A percentile compares a stretch with the other conserved stretches of the same genome.
Evolutionary conservation across 441 rosid genomes (phyloP).

Genomic region (Syzygium syzygioides): DNA sequence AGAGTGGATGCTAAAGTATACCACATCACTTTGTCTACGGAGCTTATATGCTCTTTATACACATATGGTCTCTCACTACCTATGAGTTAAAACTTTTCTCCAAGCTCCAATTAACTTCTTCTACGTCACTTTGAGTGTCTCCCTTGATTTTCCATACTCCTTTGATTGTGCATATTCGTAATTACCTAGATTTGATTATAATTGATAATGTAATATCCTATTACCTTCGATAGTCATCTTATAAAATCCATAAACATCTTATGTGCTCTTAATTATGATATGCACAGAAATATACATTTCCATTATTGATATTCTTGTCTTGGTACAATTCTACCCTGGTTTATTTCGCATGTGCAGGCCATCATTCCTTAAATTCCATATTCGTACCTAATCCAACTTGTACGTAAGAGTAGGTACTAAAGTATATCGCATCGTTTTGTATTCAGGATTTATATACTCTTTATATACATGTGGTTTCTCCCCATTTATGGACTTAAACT

Average conservation of each 20-base stretch:
- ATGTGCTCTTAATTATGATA: neutral
- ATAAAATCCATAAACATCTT: neutral
- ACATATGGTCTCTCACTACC: too few species aligned
- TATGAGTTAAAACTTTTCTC: neutral
- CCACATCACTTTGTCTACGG: neutral
- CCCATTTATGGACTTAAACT: neutral
- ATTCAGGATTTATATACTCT: neutral
- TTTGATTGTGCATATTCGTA: neutral
- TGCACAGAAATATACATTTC: neutral
- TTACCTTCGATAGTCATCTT: neutral
- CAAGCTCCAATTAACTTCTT: neutral
- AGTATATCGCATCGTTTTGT: neutral
- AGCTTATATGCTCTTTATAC: neutral
- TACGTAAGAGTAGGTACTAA: neutral
- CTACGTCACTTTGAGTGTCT: neutral
- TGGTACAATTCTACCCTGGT: neutral
- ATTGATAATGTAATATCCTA: neutral
- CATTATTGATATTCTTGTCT: neutral
- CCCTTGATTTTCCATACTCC: neutral
- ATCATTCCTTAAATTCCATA: neutral
- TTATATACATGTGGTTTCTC: neutral
- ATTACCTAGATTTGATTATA: neutral
- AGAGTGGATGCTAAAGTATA: too few species aligned
- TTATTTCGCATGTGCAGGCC: neutral
- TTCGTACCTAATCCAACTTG: neutral